Percentiles rank a stretch among this genome's conserved stretches.
phyloP scores from a whole-genome alignment of 331 rosid genomes.

The Pyracantha coccinea region DNA sequence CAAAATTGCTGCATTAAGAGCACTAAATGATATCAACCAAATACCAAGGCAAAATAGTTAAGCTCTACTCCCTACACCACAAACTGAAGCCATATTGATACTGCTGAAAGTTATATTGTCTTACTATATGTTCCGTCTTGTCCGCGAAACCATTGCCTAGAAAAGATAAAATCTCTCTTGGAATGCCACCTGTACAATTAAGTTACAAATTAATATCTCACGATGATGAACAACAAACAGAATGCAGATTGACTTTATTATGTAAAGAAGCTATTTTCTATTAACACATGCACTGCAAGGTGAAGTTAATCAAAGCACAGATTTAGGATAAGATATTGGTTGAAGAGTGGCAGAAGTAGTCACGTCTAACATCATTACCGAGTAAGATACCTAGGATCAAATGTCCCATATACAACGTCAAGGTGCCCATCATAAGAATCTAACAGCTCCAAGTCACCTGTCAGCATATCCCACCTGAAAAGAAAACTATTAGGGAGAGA shows the following conservation, averaged over 20 bases:
- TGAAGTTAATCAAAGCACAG: background rate
- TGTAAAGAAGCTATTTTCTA: background rate
- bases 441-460: slow-evolving; percentile 74
- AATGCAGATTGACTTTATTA: background rate
- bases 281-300: background rate
- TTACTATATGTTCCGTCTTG: slow-evolving; percentile 99
- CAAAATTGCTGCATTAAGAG: slow-evolving; percentile 75
- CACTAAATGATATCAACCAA: slow-evolving; percentile 21
- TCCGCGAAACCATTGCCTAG: slow-evolving; percentile 95
- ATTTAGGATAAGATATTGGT: background rate
- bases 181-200: slow-evolving; percentile 64
- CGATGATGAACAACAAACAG: background rate
- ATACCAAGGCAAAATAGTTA: slow-evolving; percentile 3
- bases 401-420: slow-evolving; percentile 84
- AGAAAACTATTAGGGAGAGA: slow-evolving; percentile 9
- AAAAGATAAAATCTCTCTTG: slow-evolving; percentile 84
- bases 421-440: slow-evolving; percentile 83
- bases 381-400: slow-evolving; percentile 77
- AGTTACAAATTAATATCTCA: background rate
- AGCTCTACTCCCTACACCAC: background rate
- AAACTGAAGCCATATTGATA: background rate
- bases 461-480: slow-evolving; percentile 94
- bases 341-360: background rate
- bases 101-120: slow-evolving; percentile 14
- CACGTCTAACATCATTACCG: slow-evolving; percentile 44